Base-by-base conservation (phyloP, 1,139 yeast species). In the Pichia inconspicua region DNA sequence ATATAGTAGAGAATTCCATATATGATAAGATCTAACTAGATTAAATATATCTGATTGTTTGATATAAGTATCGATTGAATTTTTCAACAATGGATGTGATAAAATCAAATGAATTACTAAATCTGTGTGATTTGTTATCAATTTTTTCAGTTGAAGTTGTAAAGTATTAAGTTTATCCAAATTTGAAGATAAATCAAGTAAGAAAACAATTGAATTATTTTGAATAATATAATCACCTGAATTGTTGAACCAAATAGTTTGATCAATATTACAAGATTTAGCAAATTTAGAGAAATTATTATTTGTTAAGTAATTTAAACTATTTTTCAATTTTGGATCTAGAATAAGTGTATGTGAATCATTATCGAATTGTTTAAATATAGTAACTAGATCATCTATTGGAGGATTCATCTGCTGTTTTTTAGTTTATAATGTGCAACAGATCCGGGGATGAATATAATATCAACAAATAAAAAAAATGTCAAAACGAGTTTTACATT, bases 21-120 rank as follows among this genome's bases (percentile, higher is more conserved):
- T 48, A 43, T 55, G 58, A 9, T 60, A 39, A 11, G 52, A 45
- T 22, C 50, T 40, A 17, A 78, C 61, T 46, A 76, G 76, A 8
- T 77, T 74, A 31, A 64, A 63, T 11, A 74, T 59, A 11, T 71
- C 66, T 49, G 68, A 59, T 35, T 63, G 61, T 27, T 60, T 58
- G 32, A 64, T 56, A 15, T 69, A 56, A 43, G 65, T 66, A 30
- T 67, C 64, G 22, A 65, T 56, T 19, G 74, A 62, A 38, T 50
- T 42, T 6, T 36, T 15, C 5, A 51, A 42, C 3, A 49, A 44
- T 5, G 48, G 47, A 41, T 51, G 52, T 8, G 48, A 41, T 11
- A 49, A 19, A 17, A 53, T 44, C 8, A 53, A 22, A 39, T 46
- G 51, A 11, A 51, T 27, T n/a, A 48, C 46, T 10, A 37, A 25